Evolutionary conservation across 306 rosid genomes (phyloP), one percentile per base, ranked within the genome.

Genomic region (cucumber (Cucumis sativus)): DNA sequence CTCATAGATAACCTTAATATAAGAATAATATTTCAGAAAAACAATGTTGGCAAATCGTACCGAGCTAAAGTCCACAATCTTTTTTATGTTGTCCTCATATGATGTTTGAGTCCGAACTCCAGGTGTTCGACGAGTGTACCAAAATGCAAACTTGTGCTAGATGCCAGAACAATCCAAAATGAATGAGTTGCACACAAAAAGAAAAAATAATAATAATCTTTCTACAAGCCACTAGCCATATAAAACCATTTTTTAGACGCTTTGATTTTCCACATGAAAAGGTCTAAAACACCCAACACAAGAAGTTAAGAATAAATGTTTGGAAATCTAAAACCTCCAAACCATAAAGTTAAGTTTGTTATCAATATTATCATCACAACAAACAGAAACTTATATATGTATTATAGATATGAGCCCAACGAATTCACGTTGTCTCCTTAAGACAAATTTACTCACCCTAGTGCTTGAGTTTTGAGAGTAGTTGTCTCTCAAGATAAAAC

Each of bases 91-190:
- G 86, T 94, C 97, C 86, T 94, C 97, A 9, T 94, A 94, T 10
- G 98, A 85, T 47, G 93, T 78, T 76, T 90, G 92, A 43, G 79
- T 92, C 30, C 93, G 86, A 80, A 92, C 84, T 77, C 97, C 98
- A 10, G 93, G 98, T 43, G 95, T 86, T 43, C 97, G 91, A 12
- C 98, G 98, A 21, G 98, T 95, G 89, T 92, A 95, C 98, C 98
- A 92, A 69, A 92, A 86, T 35, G 88, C 90, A 83, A 95, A 89
- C 63, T 92, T 95, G 83, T 83, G 78, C 98, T 94, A 85, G 55
- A 55, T 76, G 77, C 6, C 55, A 16, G 81, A 82, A 80, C 55
- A 14, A 78, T 17, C 51, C 82, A 28, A 76, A 67, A 68, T 71
- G 10, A 56, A 45, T 70, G 55, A 76, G 58, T 69, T 17, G 52